Base-by-base conservation (phyloP, 257 asterid genomes). In the Echites panduratus region DNA sequence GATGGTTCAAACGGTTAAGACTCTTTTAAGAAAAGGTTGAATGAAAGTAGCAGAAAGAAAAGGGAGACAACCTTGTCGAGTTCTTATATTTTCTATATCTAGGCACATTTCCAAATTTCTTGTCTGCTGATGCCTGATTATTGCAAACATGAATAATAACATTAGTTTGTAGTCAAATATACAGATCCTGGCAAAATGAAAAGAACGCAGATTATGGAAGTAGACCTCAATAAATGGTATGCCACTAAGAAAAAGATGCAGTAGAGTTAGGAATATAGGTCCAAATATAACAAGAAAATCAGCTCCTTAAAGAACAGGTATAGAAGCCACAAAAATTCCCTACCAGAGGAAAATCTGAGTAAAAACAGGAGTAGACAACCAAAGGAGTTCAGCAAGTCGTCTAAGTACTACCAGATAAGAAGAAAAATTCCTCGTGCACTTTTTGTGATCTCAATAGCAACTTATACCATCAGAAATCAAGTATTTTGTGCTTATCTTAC, bases 221-320 rank as follows among this genome's bases (percentile, higher is more conserved):
- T 20, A 35, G 49, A 91, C 99, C 97, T 95, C 98, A 24, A 92
- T 96, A 53, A 92, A 77, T 58, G 98, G 99, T 65, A 95, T 62
- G 77, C 99, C 99, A 64, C 98, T 95, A 80, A 95, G 72, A 45
- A 95, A 92, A 80, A 92, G 97, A 58, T 92, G 96, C 80, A 95
- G 58, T 20, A 87, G 49, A 0, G 96, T 90, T 44, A 95, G 81
- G 73, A 95, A 90, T 76, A 89, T 79, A 1, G 98, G 99, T 72
- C 97, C 98, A 43, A 89, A 70, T 81, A 90, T 77, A 72, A 92
- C 99, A 9, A 92, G 96, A 96, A 96, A 89, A 74, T 95, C 97
- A 38, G 87, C 87, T 12, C 87, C 90, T 73, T 81, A 75, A 35
- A 95, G 69, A 16, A 87, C 94, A 29, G 99, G 98, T 35, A 96